Percentiles rank a stretch among this genome's conserved stretches.
These are phyloP conservation scores for Moesziomyces globuligerus DNA, from an alignment of 1,284 basidiomycete species.

Conservation along the genomic window DNA sequence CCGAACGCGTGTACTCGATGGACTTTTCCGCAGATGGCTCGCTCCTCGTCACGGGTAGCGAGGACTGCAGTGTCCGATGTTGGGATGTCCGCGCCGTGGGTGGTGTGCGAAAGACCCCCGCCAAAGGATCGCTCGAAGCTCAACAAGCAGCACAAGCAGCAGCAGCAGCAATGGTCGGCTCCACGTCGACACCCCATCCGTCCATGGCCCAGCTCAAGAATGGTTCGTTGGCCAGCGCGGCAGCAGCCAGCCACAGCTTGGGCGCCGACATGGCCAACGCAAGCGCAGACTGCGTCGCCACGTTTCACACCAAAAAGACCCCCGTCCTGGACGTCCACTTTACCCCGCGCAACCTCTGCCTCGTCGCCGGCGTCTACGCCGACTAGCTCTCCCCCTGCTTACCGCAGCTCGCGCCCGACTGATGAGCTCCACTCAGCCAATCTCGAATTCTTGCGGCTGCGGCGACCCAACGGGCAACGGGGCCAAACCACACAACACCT, in stretches of 20 bases:
- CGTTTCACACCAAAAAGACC: slow-evolving; percentile 94
- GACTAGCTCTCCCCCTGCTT: slow-evolving; percentile 10
- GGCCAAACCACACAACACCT: too few relatives aligned
- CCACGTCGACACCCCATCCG: background rate
- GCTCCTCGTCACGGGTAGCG: slow-evolving; percentile 85
- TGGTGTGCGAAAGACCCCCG: slow-evolving; percentile 23
- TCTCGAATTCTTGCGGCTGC: too few relatives aligned
- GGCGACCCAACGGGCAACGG: too few relatives aligned
- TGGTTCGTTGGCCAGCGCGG: slow-evolving; percentile 9
- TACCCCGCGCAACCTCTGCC: slow-evolving; percentile 90
- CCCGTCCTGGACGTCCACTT: slow-evolving; percentile 92
- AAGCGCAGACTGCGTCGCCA: slow-evolving; percentile 81
- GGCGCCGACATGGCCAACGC: slow-evolving; percentile 24
- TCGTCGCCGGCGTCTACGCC: slow-evolving; percentile 77
- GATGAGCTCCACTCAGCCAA: too few relatives aligned
- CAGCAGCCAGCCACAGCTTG: slow-evolving; percentile 4
- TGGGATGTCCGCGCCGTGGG: slow-evolving; percentile 93
- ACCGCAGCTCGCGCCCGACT: too few relatives aligned
- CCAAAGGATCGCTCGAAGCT: slow-evolving; percentile 28
- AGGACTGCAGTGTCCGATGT: slow-evolving; percentile 93
- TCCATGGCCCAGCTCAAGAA: slow-evolving; percentile 1
- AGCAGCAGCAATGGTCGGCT: slow-evolving; percentile 1
- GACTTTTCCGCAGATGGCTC: slow-evolving; percentile 91
- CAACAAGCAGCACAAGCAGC: slow-evolving; percentile 26
- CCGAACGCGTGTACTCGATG: slow-evolving; percentile 85